These are phyloP conservation scores for Selaginella tamariscina DNA, from an alignment of 75 land plant species.

Conservation along the genomic window DNA sequence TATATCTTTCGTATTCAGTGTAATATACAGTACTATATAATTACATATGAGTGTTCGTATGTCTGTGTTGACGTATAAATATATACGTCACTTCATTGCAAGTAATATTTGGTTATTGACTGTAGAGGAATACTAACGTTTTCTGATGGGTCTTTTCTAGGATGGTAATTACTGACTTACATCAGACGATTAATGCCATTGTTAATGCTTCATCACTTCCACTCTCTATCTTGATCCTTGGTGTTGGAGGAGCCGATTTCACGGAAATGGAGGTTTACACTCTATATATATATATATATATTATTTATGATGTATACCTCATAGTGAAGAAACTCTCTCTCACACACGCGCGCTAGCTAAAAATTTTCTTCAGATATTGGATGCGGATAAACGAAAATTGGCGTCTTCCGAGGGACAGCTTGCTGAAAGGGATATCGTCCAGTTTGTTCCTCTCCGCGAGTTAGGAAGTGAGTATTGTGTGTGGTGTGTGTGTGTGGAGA, in stretches of 20 bases:
- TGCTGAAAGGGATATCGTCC: conserved; percentile 83
- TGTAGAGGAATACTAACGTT: background rate
- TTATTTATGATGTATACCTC: background rate
- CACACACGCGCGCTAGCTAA: too few relatives aligned
- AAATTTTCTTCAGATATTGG: conserved; percentile 41
- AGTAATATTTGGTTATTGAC: too few relatives aligned
- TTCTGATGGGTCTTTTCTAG: conserved; percentile 22
- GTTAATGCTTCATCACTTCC: conserved; percentile 81
- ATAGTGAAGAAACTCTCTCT: too few relatives aligned
- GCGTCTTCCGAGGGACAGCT: conserved; percentile 48
- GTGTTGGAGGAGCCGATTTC: conserved; percentile 94
- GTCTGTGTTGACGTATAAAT: too few relatives aligned
- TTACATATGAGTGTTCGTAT: too few relatives aligned
- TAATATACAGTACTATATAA: too few relatives aligned
- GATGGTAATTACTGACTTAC: conserved; percentile 95
- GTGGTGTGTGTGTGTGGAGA: too few relatives aligned
- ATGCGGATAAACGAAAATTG: conserved; percentile 67
- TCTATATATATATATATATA: too few relatives aligned
- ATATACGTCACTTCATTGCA: too few relatives aligned
- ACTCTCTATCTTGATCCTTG: conserved; percentile 80
- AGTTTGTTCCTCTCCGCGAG: conserved; percentile 81
- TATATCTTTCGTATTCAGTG: too few relatives aligned
- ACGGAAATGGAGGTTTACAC: conserved; percentile 92
- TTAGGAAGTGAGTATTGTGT: conserved; percentile 41
- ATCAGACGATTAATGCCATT: conserved; percentile 78